Base-by-base conservation (phyloP, 2,329 filamentous ascomycete species). In the Hymenoscyphus linearis region DNA sequence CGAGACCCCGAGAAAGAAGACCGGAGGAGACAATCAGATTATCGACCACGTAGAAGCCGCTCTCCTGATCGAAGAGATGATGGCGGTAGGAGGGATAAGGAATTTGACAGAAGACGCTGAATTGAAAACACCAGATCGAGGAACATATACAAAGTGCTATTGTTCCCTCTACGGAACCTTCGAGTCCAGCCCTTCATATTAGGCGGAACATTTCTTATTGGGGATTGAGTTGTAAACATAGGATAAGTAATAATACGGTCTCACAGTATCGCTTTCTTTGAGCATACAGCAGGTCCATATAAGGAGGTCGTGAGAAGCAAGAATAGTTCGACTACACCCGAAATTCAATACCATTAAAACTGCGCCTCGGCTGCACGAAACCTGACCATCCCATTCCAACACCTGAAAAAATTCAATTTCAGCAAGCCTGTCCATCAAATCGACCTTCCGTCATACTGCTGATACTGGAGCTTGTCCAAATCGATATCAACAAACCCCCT, bases 1-100 rank as follows among this genome's bases (percentile, higher is more conserved):
- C 55, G 65, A 12, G 70, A 68, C 52, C 60, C 65, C 16, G 66
- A 74, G 44, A 64, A 60, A 54, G 64, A 69, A 26, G 62, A 68
- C 37, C 60, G 63, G 12, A 58, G 62, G 50, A 60, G 60, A 40
- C 59, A 63, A 27, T 31, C 37, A n/a, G 60, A 64, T 14, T 59
- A 60, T 40, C 65, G 52, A 40, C 25, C 61, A n/a, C 56, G 60
- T 14, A 47, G 64, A 36, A 64, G 65, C 52, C 52, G 61, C 34
- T 62, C 61, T 12, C 63, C 55, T 40, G 59, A 61, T 31, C 55
- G 27, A 31, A 53, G 54, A n/a, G 57, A 55, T 37, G 26, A 18
- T n/a, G 58, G 63, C 54, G 34, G 56, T 13, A 58, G 64, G 57
- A 34, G 40, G 26, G 52, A 61, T 10, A 58, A 36, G 2, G 79